Base-by-base conservation (phyloP, 352 stramenopile species). In the Pythium volutum region DNA sequence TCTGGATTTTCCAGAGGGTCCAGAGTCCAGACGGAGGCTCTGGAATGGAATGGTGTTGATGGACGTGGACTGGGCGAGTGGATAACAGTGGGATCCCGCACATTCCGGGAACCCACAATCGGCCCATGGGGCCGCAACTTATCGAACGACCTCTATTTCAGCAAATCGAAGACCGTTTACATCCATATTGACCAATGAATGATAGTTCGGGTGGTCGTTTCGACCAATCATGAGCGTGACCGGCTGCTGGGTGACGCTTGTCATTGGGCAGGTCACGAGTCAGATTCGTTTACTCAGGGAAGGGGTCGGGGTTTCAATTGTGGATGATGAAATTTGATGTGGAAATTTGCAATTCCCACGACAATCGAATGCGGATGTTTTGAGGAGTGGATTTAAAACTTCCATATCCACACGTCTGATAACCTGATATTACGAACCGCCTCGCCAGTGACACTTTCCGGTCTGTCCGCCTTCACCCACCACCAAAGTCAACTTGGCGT, bases 241-340 rank as follows among this genome's bases (percentile, higher is more conserved):
- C 22, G 3, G 16, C 4, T 33, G 11, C n/a, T 31, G 33, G 26
- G 14, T 31, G 27, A 43, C 47, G 22, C 26, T 31, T 53, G 47
- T 41, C 27, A 41, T 25, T 1, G 8, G 14, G 23, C 22, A 10
- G 15, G 43, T 36, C 46, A 20, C n/a, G 20, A 55, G 49, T 55
- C 49, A 55, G 49, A 46, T 45, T 39, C 27, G 11, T 36, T 29
- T 16, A 25, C n/a, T 14, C 36, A 5, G 2, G n/a, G 2, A 27
- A n/a, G 31, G 49, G 31, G 18, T 55, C 22, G 20, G 49, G 31
- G 49, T 45, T 26, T 9, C 15, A n/a, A 55, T 55, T 46, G 31
- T 55, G 49, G 49, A 55, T 55, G 49, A 45, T 55, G 49, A 55
- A 55, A 55, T 55, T 45, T 55, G 33, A 38, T n/a, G 46, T 26